Evolutionary conservation across 148 eudicot species (phyloP), one percentile per base, ranked within the genome.

Genomic region (Chenopodium formosanum): DNA sequence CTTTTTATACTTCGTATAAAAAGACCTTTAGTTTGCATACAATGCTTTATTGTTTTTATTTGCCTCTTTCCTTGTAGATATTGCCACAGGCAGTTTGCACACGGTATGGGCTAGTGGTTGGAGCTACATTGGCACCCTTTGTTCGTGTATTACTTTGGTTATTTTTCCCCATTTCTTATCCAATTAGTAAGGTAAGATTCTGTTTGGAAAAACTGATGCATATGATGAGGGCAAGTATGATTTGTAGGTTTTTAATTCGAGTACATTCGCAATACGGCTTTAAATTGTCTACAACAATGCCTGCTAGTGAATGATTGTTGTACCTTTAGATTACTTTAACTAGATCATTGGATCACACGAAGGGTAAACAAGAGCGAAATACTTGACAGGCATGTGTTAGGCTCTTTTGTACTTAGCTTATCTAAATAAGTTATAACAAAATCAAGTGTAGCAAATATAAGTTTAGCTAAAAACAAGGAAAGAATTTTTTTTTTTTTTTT

Each of bases 61-160:
- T 77, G 27, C 73, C 64, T 76, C 47, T 82, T n/a, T 77, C 48
- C 53, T 56, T 80, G 82, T 87, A 96, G 99, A 94, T 96, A 84
- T 73, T 96, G 86, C 98, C 99, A 58, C 99, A 96, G 82, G 95
- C 98, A 79, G 78, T 96, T 75, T 96, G 99, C 83, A 94, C 98
- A 10, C 94, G 97, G 31, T 92, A 94, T 89, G 98, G 99, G 19
- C 90, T 96, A 88, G 88, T 90, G 44, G 97, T 94, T 65, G 99
- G 99, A 82, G 97, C 99, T 73, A 89, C 90, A 20, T 48, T 87
- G 81, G 97, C 99, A 34, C 99, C 99, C 63, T 78, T 96, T 53
- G 99, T 96, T 64, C 97, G 81, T 58, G 86, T 94, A 77, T 92
- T 96, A 78, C 95, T 96, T 29, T 86, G 90, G 90, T 22, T 89